Percentiles rank a stretch among this genome's conserved stretches.
phyloP scores from a whole-genome alignment of 495 filamentous ascomycete species.

The Tuber aestivum region DNA sequence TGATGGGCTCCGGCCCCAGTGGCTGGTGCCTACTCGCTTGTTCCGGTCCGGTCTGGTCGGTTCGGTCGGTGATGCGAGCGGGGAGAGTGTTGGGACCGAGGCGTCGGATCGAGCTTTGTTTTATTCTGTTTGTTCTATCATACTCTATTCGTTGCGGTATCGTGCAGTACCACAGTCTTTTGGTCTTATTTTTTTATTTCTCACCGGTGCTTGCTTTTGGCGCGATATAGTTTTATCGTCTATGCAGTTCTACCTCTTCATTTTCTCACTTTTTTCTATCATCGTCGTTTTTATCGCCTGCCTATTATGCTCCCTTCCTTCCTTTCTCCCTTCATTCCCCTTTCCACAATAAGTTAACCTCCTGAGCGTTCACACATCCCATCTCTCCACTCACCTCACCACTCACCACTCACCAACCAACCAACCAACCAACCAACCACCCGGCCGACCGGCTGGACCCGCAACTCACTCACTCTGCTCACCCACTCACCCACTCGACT shows the following conservation, averaged over 20 bases:
- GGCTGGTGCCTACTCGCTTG: not conserved
- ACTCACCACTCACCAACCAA: not conserved
- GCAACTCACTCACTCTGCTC: not conserved
- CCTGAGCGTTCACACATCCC: not conserved
- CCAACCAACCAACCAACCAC: not conserved
- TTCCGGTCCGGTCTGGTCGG: not conserved
- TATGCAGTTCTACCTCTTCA: not conserved
- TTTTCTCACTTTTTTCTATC: not conserved
- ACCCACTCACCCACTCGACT: not conserved
- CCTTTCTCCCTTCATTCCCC: not conserved
- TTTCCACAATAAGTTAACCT: not conserved
- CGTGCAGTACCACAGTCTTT: not conserved
- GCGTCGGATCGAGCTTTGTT: not conserved
- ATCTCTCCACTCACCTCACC: not conserved
- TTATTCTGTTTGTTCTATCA: not conserved
- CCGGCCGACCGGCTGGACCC: too few relatives aligned
- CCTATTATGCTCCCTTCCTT: not conserved
- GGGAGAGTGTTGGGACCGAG: not conserved
- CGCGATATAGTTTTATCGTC: conserved; percentile 4
- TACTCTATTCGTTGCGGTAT: not conserved
- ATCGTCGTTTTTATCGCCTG: not conserved
- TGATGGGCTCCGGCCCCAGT: not conserved
- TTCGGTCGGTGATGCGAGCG: not conserved
- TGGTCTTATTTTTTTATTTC: not conserved
- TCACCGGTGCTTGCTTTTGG: not conserved